Evolutionary conservation across 371 early-diverging fungal species (phyloP).

Genomic region (Saksenaea oblongispora): DNA sequence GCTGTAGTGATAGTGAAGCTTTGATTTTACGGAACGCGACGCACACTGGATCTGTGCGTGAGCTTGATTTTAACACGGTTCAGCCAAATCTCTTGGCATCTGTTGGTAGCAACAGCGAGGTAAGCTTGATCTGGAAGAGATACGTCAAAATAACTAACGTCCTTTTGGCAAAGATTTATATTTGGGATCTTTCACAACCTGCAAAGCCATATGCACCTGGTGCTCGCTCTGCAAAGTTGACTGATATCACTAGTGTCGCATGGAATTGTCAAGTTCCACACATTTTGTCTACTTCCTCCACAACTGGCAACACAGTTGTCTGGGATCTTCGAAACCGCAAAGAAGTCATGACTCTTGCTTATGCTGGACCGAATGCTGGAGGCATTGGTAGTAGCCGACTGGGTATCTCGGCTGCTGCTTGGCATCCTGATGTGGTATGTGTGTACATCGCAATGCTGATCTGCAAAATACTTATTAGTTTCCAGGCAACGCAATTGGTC

Average conservation of each 20-base stretch:
- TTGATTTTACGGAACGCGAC: slow-evolving; percentile 68
- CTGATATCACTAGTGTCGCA: slow-evolving; percentile 84
- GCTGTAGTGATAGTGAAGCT: slow-evolving; percentile 24
- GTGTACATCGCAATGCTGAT: not conserved
- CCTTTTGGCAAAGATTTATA: slow-evolving; percentile 62
- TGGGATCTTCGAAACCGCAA: slow-evolving; percentile 92
- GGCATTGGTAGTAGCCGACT: slow-evolving; percentile 56
- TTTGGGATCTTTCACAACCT: slow-evolving; percentile 93
- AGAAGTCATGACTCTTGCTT: slow-evolving; percentile 80
- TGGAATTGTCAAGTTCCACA: slow-evolving; percentile 96
- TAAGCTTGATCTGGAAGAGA: slow-evolving; percentile 31
- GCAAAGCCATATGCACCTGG: slow-evolving; percentile 90
- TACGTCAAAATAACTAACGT: not conserved
- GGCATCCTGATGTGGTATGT: slow-evolving; percentile 92
- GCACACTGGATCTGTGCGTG: slow-evolving; percentile 90
- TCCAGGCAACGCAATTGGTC: slow-evolving; percentile 88
- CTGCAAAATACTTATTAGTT: not conserved
- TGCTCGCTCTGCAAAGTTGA: slow-evolving; percentile 77
- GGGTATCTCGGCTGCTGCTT: slow-evolving; percentile 86
- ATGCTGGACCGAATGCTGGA: slow-evolving; percentile 57
- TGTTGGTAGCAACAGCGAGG: slow-evolving; percentile 91
- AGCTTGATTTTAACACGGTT: slow-evolving; percentile 90
- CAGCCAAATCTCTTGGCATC: slow-evolving; percentile 88
- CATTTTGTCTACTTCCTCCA: slow-evolving; percentile 90
- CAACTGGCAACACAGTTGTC: slow-evolving; percentile 90